A percentile compares a stretch with the other conserved stretches of the same genome.
phyloP scores from a whole-genome alignment of 768 basidiomycete species.

The Calocybe cyanea region DNA sequence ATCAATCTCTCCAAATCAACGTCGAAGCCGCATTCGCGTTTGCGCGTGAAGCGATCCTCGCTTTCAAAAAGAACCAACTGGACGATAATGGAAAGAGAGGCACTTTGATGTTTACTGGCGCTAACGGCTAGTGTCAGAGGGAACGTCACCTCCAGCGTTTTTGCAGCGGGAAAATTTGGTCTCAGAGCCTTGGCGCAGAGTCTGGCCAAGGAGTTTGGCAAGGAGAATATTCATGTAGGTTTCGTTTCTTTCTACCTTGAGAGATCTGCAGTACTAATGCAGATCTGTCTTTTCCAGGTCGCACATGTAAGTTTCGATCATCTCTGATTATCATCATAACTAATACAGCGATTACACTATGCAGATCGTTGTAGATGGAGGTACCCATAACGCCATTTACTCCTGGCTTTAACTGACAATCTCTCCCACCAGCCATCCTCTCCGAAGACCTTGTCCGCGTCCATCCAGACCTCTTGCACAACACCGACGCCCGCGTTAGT shows the following conservation, averaged over 20 bases:
- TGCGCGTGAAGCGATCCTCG: slow-evolving; percentile 52
- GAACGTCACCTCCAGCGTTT: slow-evolving; percentile 55
- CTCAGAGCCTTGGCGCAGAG: slow-evolving; percentile 62
- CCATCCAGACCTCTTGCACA: slow-evolving; percentile 35
- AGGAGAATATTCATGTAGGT: slow-evolving; percentile 67
- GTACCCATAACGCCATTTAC: no score
- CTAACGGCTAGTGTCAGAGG: slow-evolving; percentile 68
- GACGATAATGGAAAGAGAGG: slow-evolving; percentile 51
- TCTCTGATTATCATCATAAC: no score
- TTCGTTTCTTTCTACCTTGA: slow-evolving; percentile 21
- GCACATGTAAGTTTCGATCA: not conserved
- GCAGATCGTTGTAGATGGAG: no score
- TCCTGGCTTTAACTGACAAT: no score
- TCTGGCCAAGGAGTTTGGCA: slow-evolving; percentile 67
- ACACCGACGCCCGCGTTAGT: slow-evolving; percentile 40
- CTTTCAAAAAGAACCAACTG: slow-evolving; percentile 57
- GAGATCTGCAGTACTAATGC: slow-evolving; percentile 41
- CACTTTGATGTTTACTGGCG: slow-evolving; percentile 68
- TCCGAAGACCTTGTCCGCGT: slow-evolving; percentile 24
- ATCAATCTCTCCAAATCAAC: slow-evolving; percentile 45
- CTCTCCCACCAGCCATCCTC: slow-evolving; percentile 25
- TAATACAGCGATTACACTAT: no score
- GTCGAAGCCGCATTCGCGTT: slow-evolving; percentile 62
- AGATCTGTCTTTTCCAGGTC: not conserved
- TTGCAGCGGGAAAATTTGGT: slow-evolving; percentile 64